Evolutionary conservation across 2,329 filamentous ascomycete species (phyloP), one percentile per base, ranked within the genome.

Genomic region (Aureobasidium melanogenum): DNA sequence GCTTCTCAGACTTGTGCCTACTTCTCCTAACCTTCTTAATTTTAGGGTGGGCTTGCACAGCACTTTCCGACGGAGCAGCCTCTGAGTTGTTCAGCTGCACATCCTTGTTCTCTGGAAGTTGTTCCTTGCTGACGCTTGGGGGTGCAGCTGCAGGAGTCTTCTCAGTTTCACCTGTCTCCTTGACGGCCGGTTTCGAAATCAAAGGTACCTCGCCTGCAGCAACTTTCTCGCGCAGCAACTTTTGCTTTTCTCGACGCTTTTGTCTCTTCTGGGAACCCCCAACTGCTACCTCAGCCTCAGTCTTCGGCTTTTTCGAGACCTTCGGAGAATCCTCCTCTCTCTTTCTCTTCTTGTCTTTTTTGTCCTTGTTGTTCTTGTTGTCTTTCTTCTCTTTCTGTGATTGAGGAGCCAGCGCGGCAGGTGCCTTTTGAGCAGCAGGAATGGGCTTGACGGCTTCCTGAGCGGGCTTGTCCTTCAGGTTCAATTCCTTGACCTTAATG

Each of bases 321-420:
- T 60, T 51, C 12, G 38, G 26, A 5, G 30, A 22, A 10, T 44
- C 47, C 1, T 61, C 58, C 26, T 61, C 48, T 51, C 47, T 55
- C 50, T 56, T 55, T 24, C 47, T 54, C 39, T 61, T 61, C 30
- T 61, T 61, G 10, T 61, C 32, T 50, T 61, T 34, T 8, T 46
- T 46, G 8, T 52, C 41, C 22, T 54, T 48, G n/a, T 22, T n/a
- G n/a, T n/a, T n/a, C 41, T 55, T 41, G 30, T 46, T 36, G 46
- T 38, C 36, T 32, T 47, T 50, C 41, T 56, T 30, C 30, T 24
- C n/a, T 43, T 46, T 48, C 32, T 36, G 32, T 6, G 10, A 15
- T 36, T 14, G 32, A 15, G 56, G 17, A 6, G 24, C 24, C 5
- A 44, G 54, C 2, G 28, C 41, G 30, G 7, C 5, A 24, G 38